Evolutionary conservation across 495 filamentous ascomycete species (phyloP).

Genomic region (Penicillium macrosclerotiorum): DNA sequence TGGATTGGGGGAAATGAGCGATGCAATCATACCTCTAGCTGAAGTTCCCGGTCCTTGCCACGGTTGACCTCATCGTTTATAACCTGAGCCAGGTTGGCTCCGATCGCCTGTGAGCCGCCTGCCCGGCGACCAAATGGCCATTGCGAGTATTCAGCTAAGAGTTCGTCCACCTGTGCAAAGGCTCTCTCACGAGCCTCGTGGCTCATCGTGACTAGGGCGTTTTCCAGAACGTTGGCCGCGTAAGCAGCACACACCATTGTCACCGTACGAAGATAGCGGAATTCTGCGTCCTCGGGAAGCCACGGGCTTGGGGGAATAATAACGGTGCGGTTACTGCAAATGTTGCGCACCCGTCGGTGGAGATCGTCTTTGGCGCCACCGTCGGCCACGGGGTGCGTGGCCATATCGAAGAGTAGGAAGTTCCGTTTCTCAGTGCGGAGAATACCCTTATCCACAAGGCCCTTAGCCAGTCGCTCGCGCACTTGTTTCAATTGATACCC

Average conservation of each 20-base stretch:
- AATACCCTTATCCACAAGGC: slow-evolving; percentile 98
- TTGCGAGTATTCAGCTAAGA: slow-evolving; percentile 93
- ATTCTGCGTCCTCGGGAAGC: slow-evolving; percentile 91
- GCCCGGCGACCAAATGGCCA: slow-evolving; percentile 88
- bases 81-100: slow-evolving; percentile 89
- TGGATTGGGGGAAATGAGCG: neutral
- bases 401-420: slow-evolving; percentile 99
- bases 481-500: slow-evolving; percentile 99
- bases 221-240: slow-evolving; percentile 96
- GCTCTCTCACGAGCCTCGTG: slow-evolving; percentile 92
- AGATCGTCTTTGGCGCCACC: slow-evolving; percentile 97
- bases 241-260: slow-evolving; percentile 98
- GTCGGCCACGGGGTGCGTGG: slow-evolving; percentile 96
- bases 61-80: slow-evolving; percentile 83
- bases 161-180: slow-evolving; percentile 94
- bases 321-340: slow-evolving; percentile 90
- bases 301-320: slow-evolving; percentile 80
- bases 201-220: slow-evolving; percentile 88
- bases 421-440: slow-evolving; percentile 98
- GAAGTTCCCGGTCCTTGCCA: slow-evolving; percentile 86
- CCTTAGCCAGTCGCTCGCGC: slow-evolving; percentile 93
- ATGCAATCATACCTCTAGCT: slow-evolving; percentile 73
- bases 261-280: slow-evolving; percentile 85
- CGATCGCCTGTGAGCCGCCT: slow-evolving; percentile 72
- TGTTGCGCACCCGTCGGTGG: slow-evolving; percentile 82